These are phyloP conservation scores for Barnettozyma hawaiiensis DNA, from an alignment of 1,139 yeast species.

Conservation along the genomic window DNA sequence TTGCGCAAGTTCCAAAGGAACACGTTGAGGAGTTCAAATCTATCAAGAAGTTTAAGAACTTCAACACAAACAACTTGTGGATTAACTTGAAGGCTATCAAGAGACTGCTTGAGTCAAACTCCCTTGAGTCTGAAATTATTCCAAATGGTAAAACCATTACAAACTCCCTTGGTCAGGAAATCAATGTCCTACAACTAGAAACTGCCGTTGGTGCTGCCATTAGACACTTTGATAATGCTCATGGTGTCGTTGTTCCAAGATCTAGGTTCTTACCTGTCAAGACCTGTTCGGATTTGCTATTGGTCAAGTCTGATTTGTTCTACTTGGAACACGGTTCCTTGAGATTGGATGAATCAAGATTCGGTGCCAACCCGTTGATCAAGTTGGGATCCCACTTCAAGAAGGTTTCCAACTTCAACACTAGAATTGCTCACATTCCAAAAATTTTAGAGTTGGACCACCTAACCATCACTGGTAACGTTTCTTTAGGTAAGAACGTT, in stretches of 20 bases:
- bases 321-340: constrained; percentile 88
- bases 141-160: constrained; percentile 87
- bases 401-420: constrained; percentile 87
- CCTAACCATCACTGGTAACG: constrained; percentile 96
- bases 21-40: constrained; percentile 98
- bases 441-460: constrained; percentile 94
- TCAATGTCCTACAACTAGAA: constrained; percentile 89
- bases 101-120: constrained; percentile 80
- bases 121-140: constrained; percentile 86
- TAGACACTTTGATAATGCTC: constrained; percentile 91
- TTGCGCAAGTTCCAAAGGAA: constrained; percentile 98
- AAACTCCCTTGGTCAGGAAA: constrained; percentile 61
- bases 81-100: constrained; percentile 91
- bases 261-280: constrained; percentile 96
- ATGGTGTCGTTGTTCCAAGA: constrained; percentile 98
- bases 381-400: constrained; percentile 95
- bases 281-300: constrained; percentile 89
- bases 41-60: constrained; percentile 94
- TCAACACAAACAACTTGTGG: constrained; percentile 98
- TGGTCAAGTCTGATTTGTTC: constrained; percentile 95
- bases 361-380: constrained; percentile 90
- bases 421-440: constrained; percentile 93
- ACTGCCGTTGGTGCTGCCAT: constrained; percentile 99
- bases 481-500: constrained; percentile 82
- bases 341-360: constrained; percentile 77